Evolutionary conservation across 345 rosid genomes (phyloP).

Genomic region (Arabidopsis arenosa): DNA sequence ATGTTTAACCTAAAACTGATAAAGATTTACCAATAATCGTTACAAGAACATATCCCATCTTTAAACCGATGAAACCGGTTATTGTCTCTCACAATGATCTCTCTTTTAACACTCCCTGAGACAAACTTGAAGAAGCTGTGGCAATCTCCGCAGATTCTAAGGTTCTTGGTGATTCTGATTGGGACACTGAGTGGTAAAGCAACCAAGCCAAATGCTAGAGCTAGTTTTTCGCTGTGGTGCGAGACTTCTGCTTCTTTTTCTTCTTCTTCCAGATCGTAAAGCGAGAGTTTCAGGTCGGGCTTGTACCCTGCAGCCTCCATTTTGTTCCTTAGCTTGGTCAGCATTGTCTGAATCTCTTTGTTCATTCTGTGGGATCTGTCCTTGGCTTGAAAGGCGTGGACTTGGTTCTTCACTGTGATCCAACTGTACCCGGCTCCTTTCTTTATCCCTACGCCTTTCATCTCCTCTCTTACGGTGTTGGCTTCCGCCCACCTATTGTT

Average conservation of each 20-base stretch:
- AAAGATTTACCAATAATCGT: slow-evolving; percentile 63
- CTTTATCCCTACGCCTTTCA: slow-evolving; percentile 73
- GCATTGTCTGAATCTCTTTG: slow-evolving; percentile 63
- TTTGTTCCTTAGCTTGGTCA: slow-evolving; percentile 54
- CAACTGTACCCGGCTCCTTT: slow-evolving; percentile 88
- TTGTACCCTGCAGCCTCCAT: slow-evolving; percentile 73
- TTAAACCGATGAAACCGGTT: slow-evolving; percentile 73
- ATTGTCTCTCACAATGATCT: slow-evolving; percentile 79
- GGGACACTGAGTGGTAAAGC: slow-evolving; percentile 66
- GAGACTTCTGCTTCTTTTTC: slow-evolving; percentile 74
- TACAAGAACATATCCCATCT: slow-evolving; percentile 66
- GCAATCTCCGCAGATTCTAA: slow-evolving; percentile 86
- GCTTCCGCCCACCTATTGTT: slow-evolving; percentile 86
- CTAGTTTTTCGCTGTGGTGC: slow-evolving; percentile 84
- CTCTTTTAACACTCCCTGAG: slow-evolving; percentile 61
- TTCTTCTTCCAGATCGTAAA: slow-evolving; percentile 87
- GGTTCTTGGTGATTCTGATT: slow-evolving; percentile 81
- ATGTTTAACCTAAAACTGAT: background rate
- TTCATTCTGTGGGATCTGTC: slow-evolving; percentile 69
- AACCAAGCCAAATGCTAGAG: slow-evolving; percentile 79
- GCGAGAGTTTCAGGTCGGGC: slow-evolving; percentile 64
- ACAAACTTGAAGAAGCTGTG: slow-evolving; percentile 78
- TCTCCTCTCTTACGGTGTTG: slow-evolving; percentile 63
- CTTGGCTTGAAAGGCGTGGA: slow-evolving; percentile 85
- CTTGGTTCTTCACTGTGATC: slow-evolving; percentile 68